Conservation (phyloP, 2,329 filamentous ascomycete species). For the Neophaeococcomyces aloes region DNA sequence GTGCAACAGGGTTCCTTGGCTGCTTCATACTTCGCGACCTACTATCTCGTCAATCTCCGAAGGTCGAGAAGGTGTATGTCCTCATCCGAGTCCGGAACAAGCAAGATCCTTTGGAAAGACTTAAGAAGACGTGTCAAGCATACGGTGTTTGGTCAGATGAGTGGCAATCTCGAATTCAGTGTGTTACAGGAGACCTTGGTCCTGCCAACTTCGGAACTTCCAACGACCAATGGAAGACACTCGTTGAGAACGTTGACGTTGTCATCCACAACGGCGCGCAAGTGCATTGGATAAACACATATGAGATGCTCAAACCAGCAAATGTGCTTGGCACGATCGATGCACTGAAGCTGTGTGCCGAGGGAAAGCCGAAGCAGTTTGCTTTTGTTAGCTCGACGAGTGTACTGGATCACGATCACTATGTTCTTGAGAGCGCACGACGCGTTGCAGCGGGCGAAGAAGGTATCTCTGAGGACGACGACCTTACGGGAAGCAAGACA, state of each 20-base stretch:
- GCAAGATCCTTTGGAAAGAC: conserved; percentile 51
- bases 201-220: conserved; percentile 65
- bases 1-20: conserved; percentile 82
- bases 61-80: conserved; percentile 53
- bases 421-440: conserved; percentile 60
- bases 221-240: conserved; percentile 51
- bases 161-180: conserved; percentile 56
- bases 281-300: conserved; percentile 70
- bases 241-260: conserved; percentile 58
- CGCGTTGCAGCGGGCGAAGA: conserved; percentile 50
- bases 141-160: conserved; percentile 69
- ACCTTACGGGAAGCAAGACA: conserved; percentile 62
- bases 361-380: conserved; percentile 67
- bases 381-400: conserved; percentile 75
- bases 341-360: conserved; percentile 62
- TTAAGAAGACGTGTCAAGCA: conserved; percentile 57
- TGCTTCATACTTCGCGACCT: conserved; percentile 69
- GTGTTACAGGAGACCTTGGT: conserved; percentile 63
- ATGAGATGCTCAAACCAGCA: conserved; percentile 57
- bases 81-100: conserved; percentile 62
- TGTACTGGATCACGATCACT: conserved; percentile 72
- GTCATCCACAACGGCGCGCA: conserved; percentile 74
- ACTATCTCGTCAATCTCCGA: conserved; percentile 47
- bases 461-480: conserved; percentile 63
- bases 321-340: conserved; percentile 80